A percentile compares a stretch with the other conserved stretches of the same genome.
Conservation (phyloP, 129 eudicot genomes). For the Sambucus nigra region DNA sequence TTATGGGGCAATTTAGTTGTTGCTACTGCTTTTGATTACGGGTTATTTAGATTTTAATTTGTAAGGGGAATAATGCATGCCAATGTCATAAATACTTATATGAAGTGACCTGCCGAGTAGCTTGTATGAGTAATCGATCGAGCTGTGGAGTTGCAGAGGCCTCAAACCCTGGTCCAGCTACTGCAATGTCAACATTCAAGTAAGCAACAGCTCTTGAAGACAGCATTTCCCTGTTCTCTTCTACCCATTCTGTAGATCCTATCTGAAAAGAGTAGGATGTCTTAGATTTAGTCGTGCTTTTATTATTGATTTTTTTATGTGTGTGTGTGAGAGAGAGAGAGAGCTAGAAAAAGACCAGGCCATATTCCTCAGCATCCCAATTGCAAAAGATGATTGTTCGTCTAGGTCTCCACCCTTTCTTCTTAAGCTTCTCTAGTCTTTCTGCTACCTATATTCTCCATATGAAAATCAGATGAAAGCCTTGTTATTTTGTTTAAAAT, state of each 20-base stretch:
- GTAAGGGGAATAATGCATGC: background rate
- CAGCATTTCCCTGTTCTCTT: slow-evolving; percentile 77
- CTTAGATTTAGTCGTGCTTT: no score
- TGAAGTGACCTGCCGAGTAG: slow-evolving; percentile 65
- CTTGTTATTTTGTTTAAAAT: background rate
- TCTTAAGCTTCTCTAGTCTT: slow-evolving; percentile 56
- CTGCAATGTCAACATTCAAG: slow-evolving; percentile 73
- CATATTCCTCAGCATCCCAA: slow-evolving; percentile 97
- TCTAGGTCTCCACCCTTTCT: slow-evolving; percentile 83
- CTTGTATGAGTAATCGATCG: slow-evolving; percentile 54
- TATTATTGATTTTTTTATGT: background rate
- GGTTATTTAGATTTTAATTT: background rate
- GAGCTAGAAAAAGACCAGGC: slow-evolving; percentile 57
- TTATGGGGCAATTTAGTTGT: no score
- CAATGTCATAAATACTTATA: background rate
- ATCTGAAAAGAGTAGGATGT: slow-evolving; percentile 29
- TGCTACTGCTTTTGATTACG: no score
- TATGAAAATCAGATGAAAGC: background rate
- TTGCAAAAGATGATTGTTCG: slow-evolving; percentile 70
- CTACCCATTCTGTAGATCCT: slow-evolving; percentile 96
- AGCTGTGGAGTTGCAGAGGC: slow-evolving; percentile 88
- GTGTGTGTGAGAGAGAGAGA: slow-evolving; percentile 7
- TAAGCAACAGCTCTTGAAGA: slow-evolving; percentile 69
- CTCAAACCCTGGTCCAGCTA: slow-evolving; percentile 49
- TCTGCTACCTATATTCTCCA: slow-evolving; percentile 51